Percentiles rank a stretch among this genome's conserved stretches.
Conservation (phyloP, 371 early-diverging fungal genomes). For the Mortierella sp. region DNA sequence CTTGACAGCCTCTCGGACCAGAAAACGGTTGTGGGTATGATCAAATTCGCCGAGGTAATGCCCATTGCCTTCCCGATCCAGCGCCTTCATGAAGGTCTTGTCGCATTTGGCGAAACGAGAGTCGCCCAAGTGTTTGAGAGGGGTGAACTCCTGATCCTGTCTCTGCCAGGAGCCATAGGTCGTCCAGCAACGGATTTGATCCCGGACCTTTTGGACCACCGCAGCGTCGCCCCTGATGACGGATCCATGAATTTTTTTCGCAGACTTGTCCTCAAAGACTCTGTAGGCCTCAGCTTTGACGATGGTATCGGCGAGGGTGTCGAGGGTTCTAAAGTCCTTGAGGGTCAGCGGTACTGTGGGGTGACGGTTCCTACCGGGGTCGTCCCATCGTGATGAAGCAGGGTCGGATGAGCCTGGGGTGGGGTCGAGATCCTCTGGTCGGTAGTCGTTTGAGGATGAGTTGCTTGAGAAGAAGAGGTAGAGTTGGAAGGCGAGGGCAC, state of each 20-base stretch:
- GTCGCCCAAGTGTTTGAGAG: constrained; percentile 43
- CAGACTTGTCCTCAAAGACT: constrained; percentile 46
- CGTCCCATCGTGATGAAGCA: constrained; percentile 15
- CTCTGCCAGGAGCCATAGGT: constrained; percentile 47
- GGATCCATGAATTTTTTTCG: constrained; percentile 37
- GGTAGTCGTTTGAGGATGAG: constrained; percentile 13
- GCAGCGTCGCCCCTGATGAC: constrained; percentile 24
- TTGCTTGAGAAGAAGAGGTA: constrained; percentile 40
- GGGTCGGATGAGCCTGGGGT: constrained; percentile 6
- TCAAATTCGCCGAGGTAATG: constrained; percentile 55
- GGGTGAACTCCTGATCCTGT: constrained; percentile 26
- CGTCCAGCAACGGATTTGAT: constrained; percentile 55
- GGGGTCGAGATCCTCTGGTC: constrained; percentile 3
- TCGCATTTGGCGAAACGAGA: constrained; percentile 47
- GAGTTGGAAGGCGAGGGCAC: constrained; percentile 37
- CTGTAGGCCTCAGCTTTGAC: constrained; percentile 35
- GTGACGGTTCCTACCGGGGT: constrained; percentile 42
- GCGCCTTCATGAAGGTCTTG: constrained; percentile 42
- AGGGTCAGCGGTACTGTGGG: constrained; percentile 44
- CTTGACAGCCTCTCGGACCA: constrained; percentile 55
- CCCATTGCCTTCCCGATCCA: constrained; percentile 48
- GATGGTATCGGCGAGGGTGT: constrained; percentile 41
- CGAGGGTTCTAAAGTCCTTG: constrained; percentile 32
- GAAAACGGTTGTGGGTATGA: constrained; percentile 21
- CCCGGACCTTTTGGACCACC: constrained; percentile 32